Base-by-base conservation (phyloP, 164 flowering plant genomes). In the Magnolia kwangsiensis region DNA sequence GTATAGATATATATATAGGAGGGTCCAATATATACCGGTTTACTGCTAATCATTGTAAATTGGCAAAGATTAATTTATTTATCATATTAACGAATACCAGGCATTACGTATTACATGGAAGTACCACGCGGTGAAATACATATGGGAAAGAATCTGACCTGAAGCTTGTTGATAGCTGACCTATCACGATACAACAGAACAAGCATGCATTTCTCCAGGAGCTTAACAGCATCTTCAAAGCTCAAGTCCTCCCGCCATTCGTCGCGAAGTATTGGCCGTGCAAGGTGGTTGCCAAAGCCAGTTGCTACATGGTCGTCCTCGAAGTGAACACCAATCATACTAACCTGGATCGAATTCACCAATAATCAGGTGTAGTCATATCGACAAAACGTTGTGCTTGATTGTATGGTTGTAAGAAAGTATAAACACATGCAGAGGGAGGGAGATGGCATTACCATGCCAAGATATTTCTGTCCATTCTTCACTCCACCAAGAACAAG, bases 221-320 rank as follows among this genome's bases (percentile, higher is more conserved):
- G 73, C 80, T 85, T 91, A 51, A 96, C 99, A 69, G 90, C 98
- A 2, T 96, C 99, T 84, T 94, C 99, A 86, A 86, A 96, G 79
- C 84, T 92, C 90, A 96, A 67, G 82, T 92, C 83, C 77, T 92
- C 94, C 66, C 83, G 84, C 98, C 98, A 94, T 79, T 96, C 97
- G 65, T 90, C 92, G 61, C 98, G 97, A 45, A 96, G 91, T 67
- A 96, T 88, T 27, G 98, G 99, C 14, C 92, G 81, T 51, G 99
- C 97, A 76, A 96, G 94, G 84, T 96, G 99, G 84, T 91, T 96
- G 0, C 99, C 99, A 81, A 93, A 96, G 23, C 99, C 98, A 78
- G 99, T 93, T n/a, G 99, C 97, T 9, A 92, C 87, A 85, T 92
- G 98, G 70, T 89, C 72, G 78, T 93, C 99, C 86, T 91, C 93